Base-by-base conservation (phyloP, 2,329 filamentous ascomycete genomes). In the Rhinocladiella mackenziei region DNA sequence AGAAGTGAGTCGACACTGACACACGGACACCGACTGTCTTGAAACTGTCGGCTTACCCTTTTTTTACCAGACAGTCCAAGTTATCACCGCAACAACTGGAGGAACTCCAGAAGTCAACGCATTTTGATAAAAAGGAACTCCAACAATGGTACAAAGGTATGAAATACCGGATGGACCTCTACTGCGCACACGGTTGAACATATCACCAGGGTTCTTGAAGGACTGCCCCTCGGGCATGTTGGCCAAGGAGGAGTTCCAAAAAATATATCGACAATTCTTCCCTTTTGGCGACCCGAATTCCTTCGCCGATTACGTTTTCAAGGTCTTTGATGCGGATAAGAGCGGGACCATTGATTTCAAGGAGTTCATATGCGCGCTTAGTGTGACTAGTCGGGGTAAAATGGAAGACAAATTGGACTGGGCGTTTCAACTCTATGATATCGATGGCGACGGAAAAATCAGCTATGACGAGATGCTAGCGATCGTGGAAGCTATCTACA, bases 141-240 rank as follows among this genome's bases (percentile, higher is more conserved):
- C 92, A 98, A 68, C 91, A 97, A 81, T 98, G 92, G 92, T 97
- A 98, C 72, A 97, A 97, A 78, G 92, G 92, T 95, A 69, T 54
- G 80, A 23, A 7, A 25, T 7, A 26, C 15, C 8, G n/a, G 22
- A 8, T 9, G n/a, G 11, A 28, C 2, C 19, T 26, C 25, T 8
- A 17, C 14, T 23, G 22, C 36, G 26, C 29, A 17, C 3, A 26
- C 37, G 41, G 38, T 42, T 51, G 39, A 52, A 30, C 33, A 37
- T 25, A 33, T 36, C 30, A n/a, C 23, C 52, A 34, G 33, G 48
- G 43, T 64, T 98, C 73, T 77, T 97, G 51, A 97, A 97, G 75
- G 92, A 98, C 70, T 98, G 92, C 70, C 92, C 92, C 3, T 89
- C 86, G 30, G 92, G 92, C 66, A 94, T 89, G 75, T 84, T 98